A percentile compares a stretch with the other conserved stretches of the same genome.
These are phyloP conservation scores for Pelargonium nanum DNA, from an alignment of 345 rosid species.

Conservation along the genomic window DNA sequence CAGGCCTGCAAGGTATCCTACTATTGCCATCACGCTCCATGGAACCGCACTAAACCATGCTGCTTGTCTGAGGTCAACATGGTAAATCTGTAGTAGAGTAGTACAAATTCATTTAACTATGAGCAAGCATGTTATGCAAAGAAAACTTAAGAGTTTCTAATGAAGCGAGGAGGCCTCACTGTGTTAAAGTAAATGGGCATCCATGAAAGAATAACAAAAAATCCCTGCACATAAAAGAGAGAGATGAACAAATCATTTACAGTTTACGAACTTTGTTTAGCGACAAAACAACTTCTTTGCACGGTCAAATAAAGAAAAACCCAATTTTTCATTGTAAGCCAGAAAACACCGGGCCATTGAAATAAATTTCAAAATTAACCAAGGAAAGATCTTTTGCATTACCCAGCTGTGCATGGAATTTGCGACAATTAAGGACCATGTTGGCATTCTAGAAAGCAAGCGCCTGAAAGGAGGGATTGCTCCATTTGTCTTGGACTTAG, in stretches of 20 bases:
- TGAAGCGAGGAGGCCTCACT: conserved; percentile 33
- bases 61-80: conserved; percentile 85
- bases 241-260: background rate
- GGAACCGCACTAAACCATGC: conserved; percentile 98
- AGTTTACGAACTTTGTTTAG: background rate
- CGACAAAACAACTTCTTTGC: background rate
- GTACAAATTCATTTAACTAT: background rate
- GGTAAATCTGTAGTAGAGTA: conserved; percentile 52
- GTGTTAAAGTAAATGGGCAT: conserved; percentile 92
- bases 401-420: conserved; percentile 99
- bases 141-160: background rate
- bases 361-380: conserved; percentile 2
- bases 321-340: background rate
- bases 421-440: conserved; percentile 89
- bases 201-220: conserved; percentile 96
- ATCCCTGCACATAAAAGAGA: conserved; percentile 47
- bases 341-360: background rate
- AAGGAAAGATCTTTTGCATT: conserved; percentile 14
- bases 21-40: conserved; percentile 89
- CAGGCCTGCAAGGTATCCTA: conserved; percentile 72
- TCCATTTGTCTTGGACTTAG: conserved; percentile 27
- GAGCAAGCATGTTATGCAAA: background rate
- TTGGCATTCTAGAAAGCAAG: conserved; percentile 77
- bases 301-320: background rate
- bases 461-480: conserved; percentile 74